Evolutionary conservation across 2,329 filamentous ascomycete species (phyloP).

Genomic region (Zymoseptoria tritici): DNA sequence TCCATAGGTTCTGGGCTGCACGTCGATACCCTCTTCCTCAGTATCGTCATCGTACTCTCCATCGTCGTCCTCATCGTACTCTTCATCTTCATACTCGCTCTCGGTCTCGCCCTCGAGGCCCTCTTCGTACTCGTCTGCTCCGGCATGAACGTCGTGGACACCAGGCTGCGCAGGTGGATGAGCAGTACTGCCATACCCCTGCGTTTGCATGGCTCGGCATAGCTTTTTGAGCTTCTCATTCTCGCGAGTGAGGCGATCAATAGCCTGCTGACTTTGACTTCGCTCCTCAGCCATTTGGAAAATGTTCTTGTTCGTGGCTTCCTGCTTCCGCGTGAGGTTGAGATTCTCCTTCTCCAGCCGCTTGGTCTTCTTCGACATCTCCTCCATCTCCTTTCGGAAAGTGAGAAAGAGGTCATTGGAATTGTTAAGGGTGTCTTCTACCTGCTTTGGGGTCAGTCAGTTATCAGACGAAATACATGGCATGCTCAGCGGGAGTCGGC

Average conservation of each 20-base stretch:
- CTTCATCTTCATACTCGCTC: slow-evolving; percentile 60
- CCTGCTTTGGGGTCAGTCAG: slow-evolving; percentile 55
- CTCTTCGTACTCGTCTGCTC: slow-evolving; percentile 23
- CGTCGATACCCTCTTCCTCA: slow-evolving; percentile 43
- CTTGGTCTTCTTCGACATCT: slow-evolving; percentile 99
- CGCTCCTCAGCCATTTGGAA: slow-evolving; percentile 95
- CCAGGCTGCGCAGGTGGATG: slow-evolving; percentile 7
- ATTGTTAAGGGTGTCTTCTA: slow-evolving; percentile 97
- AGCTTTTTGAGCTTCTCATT: slow-evolving; percentile 88
- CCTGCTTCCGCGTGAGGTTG: slow-evolving; percentile 82
- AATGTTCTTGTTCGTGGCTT: slow-evolving; percentile 88
- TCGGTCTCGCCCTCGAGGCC: slow-evolving; percentile 46
- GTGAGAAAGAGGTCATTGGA: slow-evolving; percentile 96
- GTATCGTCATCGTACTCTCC: slow-evolving; percentile 56
- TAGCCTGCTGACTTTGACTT: slow-evolving; percentile 63
- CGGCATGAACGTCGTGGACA: slow-evolving; percentile 6
- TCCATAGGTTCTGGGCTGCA: slow-evolving; percentile 32
- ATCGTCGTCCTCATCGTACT: slow-evolving; percentile 57
- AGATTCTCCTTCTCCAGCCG: slow-evolving; percentile 94
- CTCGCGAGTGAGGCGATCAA: slow-evolving; percentile 75
- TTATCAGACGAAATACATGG: slow-evolving; percentile 18
- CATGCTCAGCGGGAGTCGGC: background rate
- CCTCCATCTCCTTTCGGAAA: slow-evolving; percentile 98
- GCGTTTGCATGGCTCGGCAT: slow-evolving; percentile 92
- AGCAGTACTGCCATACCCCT: slow-evolving; percentile 59